Conservation (phyloP, 768 basidiomycete genomes). For the Ramaria sp. region DNA sequence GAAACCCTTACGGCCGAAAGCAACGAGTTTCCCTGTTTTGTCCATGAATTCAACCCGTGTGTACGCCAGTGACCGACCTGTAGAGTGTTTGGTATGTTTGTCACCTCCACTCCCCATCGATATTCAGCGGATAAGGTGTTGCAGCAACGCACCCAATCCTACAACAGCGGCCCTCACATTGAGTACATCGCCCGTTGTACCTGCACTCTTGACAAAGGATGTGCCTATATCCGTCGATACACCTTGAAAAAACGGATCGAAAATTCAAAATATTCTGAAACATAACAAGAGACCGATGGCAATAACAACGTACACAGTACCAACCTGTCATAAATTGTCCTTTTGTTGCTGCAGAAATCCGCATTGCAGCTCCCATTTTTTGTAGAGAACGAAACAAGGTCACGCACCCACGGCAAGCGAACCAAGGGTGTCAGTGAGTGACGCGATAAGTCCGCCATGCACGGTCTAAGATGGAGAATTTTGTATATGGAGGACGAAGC, state of each 20-base stretch:
- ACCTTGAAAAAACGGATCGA: conserved; percentile 18
- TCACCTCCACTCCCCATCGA: not conserved
- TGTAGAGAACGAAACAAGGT: not conserved
- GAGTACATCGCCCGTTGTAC: conserved; percentile 56
- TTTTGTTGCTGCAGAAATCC: conserved; percentile 35
- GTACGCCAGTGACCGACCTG: conserved; percentile 72
- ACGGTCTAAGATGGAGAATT: conserved; percentile 29
- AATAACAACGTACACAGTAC: not conserved
- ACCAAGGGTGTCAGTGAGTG: conserved; percentile 75
- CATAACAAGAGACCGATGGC: not conserved
- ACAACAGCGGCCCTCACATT: conserved; percentile 54
- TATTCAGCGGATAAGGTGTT: not conserved
- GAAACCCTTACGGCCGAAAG: conserved; percentile 60
- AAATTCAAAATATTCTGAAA: not conserved
- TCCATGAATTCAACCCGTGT: conserved; percentile 70
- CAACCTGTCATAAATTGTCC: conserved; percentile 72
- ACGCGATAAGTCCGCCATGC: conserved; percentile 74
- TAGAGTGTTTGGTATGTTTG: not conserved
- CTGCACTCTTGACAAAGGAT: conserved; percentile 69
- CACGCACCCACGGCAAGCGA: conserved; percentile 52
- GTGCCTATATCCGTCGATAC: conserved; percentile 75
- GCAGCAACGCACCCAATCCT: conserved; percentile 55
- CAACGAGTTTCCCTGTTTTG: conserved; percentile 56
- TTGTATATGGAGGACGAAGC: not conserved
- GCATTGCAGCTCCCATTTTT: not conserved